A percentile compares a stretch with the other conserved stretches of the same genome.
These are phyloP conservation scores for Coemansia sp. DNA, from an alignment of 192 early-diverging fungal genomes.

Conservation along the genomic window DNA sequence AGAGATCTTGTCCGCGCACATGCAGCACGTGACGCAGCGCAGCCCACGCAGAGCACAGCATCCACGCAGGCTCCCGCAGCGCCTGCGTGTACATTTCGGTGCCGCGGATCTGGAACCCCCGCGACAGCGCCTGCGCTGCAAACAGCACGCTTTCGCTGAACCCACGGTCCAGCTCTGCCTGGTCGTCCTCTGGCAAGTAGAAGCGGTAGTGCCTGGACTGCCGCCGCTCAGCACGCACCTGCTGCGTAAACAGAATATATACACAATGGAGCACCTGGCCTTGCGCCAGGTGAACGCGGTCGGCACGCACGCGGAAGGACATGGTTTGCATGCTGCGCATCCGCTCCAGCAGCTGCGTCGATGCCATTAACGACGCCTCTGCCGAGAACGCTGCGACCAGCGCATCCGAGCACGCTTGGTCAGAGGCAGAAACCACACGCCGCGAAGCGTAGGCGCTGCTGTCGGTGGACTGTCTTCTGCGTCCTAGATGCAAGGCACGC, in stretches of 20 bases:
- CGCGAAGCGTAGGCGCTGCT: background rate
- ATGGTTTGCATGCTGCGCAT: constrained; percentile 28
- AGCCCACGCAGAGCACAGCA: constrained; percentile 61
- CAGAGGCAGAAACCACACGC: constrained; percentile 1
- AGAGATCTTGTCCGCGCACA: constrained; percentile 24
- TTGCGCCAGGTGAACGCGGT: constrained; percentile 65
- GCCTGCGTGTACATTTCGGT: constrained; percentile 62
- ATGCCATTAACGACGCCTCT: constrained; percentile 32
- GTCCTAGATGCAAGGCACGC: constrained; percentile 10
- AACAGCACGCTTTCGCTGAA: constrained; percentile 75
- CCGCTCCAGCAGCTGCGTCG: constrained; percentile 30
- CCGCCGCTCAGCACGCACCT: constrained; percentile 43
- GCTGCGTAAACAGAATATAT: constrained; percentile 55
- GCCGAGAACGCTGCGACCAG: constrained; percentile 20
- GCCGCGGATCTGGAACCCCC: constrained; percentile 70
- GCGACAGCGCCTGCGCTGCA: constrained; percentile 67
- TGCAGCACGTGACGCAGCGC: constrained; percentile 60
- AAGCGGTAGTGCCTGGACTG: constrained; percentile 60
- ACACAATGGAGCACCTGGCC: constrained; percentile 59
- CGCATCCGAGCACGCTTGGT: constrained; percentile 10
- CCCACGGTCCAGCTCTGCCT: constrained; percentile 65
- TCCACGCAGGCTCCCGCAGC: constrained; percentile 55
- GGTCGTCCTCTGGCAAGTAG: constrained; percentile 68
- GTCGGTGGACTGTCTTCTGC: background rate
- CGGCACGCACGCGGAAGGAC: constrained; percentile 53